Percentiles rank a stretch among this genome's conserved stretches.
Conservation (phyloP, 1,284 basidiomycete genomes). For the Anthracocystis walkeri region DNA sequence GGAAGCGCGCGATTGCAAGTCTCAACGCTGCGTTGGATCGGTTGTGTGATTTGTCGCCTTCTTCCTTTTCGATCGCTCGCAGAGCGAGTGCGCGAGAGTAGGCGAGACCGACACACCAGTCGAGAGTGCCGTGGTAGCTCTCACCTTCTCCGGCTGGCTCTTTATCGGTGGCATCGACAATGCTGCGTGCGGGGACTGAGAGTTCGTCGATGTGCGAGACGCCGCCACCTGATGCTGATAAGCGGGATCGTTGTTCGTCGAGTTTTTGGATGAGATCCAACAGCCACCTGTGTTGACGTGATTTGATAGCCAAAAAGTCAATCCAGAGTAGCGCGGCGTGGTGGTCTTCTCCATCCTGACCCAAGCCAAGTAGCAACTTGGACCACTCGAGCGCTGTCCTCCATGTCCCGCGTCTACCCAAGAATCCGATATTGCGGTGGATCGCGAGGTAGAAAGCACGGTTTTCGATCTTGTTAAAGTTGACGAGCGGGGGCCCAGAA, state of each 20-base stretch:
- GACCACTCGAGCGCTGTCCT: slow-evolving; percentile 67
- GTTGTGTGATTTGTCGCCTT: slow-evolving; percentile 41
- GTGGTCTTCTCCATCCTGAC: slow-evolving; percentile 60
- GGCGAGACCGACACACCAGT: slow-evolving; percentile 63
- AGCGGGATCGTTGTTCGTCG: slow-evolving; percentile 43
- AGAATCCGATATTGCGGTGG: slow-evolving; percentile 63
- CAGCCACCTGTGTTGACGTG: slow-evolving; percentile 61
- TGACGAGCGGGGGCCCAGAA: slow-evolving; percentile 58
- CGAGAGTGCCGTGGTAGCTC: slow-evolving; percentile 49
- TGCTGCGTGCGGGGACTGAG: slow-evolving; percentile 42
- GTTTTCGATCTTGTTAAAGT: slow-evolving; percentile 65
- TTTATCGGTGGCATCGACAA: slow-evolving; percentile 50
- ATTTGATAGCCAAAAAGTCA: slow-evolving; percentile 67
- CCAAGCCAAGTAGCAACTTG: slow-evolving; percentile 62
- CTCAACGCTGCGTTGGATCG: slow-evolving; percentile 52
- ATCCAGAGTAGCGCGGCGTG: slow-evolving; percentile 67
- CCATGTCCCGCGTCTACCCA: slow-evolving; percentile 67
- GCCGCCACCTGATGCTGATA: not conserved
- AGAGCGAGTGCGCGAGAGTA: slow-evolving; percentile 62
- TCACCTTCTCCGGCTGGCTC: slow-evolving; percentile 35
- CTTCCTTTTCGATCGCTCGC: slow-evolving; percentile 56
- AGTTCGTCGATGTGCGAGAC: slow-evolving; percentile 35
- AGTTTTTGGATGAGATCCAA: slow-evolving; percentile 52
- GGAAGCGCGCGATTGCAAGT: slow-evolving; percentile 61
- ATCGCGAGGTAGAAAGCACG: slow-evolving; percentile 65